Evolutionary conservation across 2,329 filamentous ascomycete genomes (phyloP).

Genomic region (Orbilia oligospora): DNA sequence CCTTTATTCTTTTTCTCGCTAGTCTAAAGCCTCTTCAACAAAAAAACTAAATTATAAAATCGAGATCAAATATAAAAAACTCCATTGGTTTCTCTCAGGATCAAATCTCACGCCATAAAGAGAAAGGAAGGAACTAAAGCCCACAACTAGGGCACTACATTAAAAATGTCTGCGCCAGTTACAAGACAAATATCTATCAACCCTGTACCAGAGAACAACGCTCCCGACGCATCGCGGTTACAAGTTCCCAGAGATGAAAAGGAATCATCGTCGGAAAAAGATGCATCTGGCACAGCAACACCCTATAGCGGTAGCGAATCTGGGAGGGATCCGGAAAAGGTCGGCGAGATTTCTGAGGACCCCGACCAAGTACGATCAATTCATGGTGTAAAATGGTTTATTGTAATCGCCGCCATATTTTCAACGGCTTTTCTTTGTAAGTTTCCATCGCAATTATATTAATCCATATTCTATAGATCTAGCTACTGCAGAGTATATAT

Average conservation of each 20-base stretch:
- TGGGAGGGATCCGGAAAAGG: conserved; percentile 47
- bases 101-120: not conserved
- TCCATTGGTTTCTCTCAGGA: not conserved
- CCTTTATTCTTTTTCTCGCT: not conserved
- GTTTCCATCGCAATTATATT: not conserved
- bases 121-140: not conserved
- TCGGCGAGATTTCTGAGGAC: conserved; percentile 28
- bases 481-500: too few species aligned
- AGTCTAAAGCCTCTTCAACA: not conserved
- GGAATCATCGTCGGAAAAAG: conserved; percentile 44
- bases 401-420: conserved; percentile 64
- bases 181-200: conserved; percentile 56
- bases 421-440: conserved; percentile 65
- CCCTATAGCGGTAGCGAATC: conserved; percentile 56
- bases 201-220: conserved; percentile 32
- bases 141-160: not conserved
- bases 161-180: conserved; percentile 50
- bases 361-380: conserved; percentile 47
- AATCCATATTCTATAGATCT: too few species aligned
- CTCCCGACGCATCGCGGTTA: conserved; percentile 23
- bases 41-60: not conserved
- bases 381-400: conserved; percentile 62
- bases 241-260: conserved; percentile 30
- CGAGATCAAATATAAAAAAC: not conserved
- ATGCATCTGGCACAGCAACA: conserved; percentile 43